These are phyloP conservation scores for Orychophragmus violaceus DNA, from an alignment of 345 rosid species.

Conservation along the genomic window DNA sequence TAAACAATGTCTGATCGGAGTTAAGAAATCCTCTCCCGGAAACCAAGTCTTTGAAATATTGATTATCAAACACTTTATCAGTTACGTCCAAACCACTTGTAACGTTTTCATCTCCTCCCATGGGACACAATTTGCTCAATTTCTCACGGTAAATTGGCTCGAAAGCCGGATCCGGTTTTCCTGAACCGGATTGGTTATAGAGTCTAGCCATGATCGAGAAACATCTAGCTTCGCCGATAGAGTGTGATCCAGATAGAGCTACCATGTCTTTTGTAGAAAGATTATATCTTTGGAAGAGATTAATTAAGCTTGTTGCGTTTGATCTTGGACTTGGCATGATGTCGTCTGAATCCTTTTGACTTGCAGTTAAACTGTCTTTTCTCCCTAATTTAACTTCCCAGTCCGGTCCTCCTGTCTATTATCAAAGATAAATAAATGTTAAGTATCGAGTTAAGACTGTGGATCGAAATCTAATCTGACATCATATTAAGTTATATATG, in stretches of 20 bases:
- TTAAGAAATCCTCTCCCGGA: conserved; percentile 63
- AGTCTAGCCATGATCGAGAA: conserved; percentile 70
- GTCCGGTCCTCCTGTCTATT: conserved; percentile 75
- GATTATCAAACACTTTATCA: conserved; percentile 47
- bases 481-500: no score
- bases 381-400: conserved; percentile 86
- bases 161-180: conserved; percentile 53
- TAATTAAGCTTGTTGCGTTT: conserved; percentile 48
- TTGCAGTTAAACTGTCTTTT: conserved; percentile 64
- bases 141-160: conserved; percentile 44
- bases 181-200: conserved; percentile 74
- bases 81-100: conserved; percentile 67
- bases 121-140: conserved; percentile 54
- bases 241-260: conserved; percentile 90
- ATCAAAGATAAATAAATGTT: no score
- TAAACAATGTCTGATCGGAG: conserved; percentile 69
- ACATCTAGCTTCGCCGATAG: conserved; percentile 71
- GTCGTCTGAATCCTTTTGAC: conserved; percentile 54
- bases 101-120: conserved; percentile 53
- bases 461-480: no score
- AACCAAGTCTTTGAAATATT: conserved; percentile 70
- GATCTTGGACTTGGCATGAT: conserved; percentile 76
- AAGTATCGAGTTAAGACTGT: no score
- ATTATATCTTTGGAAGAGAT: conserved; percentile 47
- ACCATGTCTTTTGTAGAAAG: conserved; percentile 67